Evolutionary conservation across 352 stramenopile species (phyloP), one percentile per base, ranked within the genome.

Genomic region (Phytophthora multivora): DNA sequence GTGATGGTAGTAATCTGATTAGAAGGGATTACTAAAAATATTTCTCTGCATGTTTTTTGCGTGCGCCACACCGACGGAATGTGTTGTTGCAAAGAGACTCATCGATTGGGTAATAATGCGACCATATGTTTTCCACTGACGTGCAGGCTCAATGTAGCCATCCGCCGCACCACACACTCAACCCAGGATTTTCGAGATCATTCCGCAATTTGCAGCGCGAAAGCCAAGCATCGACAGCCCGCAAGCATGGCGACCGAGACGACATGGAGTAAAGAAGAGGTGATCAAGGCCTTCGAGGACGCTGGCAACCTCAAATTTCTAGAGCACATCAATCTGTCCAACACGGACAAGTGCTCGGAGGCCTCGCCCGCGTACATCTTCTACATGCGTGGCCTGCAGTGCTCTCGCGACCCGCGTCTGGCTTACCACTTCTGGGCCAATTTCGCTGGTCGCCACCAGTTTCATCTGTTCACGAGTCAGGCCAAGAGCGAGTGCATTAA

Each of bases 401-500:
- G 81, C 73, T 73, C 81, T 53, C 79, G 79, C 11, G 81, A 90
- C 57, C 77, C 81, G 36, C 79, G 81, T 12, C 67, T 90, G 18
- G 58, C 69, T n/a, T 88, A 84, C 60, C 79, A 89, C 58, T 86
- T 89, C 51, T 88, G 80, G 73, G 80, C 78, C 53, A 90, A 90
- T 48, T 88, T 76, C 30, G 81, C 75, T 0, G 65, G 55, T 9
- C 77, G 80, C 57, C 82, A 87, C 63, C 81, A 90, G 66, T 90
- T 90, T 59, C 81, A 90, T 51, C 52, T 90, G 23, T 89, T 90
- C 62, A 88, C 81, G 23, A 48, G 76, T 26, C 79, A 90, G 61
- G 53, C 71, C 36, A 75, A 83, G 58, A 64, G 77, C 61, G 79
- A 90, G 59, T 77, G 68, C 52, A 83, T 90, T 46, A 71, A 81